A percentile compares a stretch with the other conserved stretches of the same genome.
phyloP scores from a whole-genome alignment of 2,329 filamentous ascomycete genomes.

The Beauveria sp. region DNA sequence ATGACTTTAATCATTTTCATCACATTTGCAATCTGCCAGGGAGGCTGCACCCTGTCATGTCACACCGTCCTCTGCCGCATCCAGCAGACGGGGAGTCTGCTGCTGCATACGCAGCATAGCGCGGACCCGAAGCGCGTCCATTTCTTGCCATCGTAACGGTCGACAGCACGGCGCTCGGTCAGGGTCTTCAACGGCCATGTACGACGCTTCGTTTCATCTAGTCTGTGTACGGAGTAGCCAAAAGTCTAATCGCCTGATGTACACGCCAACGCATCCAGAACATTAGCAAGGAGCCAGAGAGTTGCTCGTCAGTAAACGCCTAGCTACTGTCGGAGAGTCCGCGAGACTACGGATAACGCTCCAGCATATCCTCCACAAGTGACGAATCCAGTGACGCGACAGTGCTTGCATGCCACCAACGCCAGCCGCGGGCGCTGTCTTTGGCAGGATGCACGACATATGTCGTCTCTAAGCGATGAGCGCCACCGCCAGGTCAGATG shows the following conservation, averaged over 20 bases:
- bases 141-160: no score
- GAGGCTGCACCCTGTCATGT: neutral
- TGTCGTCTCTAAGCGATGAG: neutral
- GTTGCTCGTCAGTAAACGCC: neutral
- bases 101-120: neutral
- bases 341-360: neutral
- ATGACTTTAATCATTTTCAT: neutral
- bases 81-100: neutral
- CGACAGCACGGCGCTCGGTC: no score
- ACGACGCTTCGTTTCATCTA: no score
- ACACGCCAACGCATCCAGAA: no score
- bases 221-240: no score
- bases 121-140: neutral
- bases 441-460: slow-evolving; percentile 7
- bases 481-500: neutral
- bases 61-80: neutral
- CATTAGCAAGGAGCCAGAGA: neutral
- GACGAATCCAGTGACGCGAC: neutral
- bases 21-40: slow-evolving; percentile 1
- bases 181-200: no score
- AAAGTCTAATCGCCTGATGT: neutral
- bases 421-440: neutral
- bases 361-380: neutral
- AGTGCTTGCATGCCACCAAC: neutral
- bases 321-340: neutral